Base-by-base conservation (phyloP, 768 basidiomycete species). In the Gelatoporia subvermispora region DNA sequence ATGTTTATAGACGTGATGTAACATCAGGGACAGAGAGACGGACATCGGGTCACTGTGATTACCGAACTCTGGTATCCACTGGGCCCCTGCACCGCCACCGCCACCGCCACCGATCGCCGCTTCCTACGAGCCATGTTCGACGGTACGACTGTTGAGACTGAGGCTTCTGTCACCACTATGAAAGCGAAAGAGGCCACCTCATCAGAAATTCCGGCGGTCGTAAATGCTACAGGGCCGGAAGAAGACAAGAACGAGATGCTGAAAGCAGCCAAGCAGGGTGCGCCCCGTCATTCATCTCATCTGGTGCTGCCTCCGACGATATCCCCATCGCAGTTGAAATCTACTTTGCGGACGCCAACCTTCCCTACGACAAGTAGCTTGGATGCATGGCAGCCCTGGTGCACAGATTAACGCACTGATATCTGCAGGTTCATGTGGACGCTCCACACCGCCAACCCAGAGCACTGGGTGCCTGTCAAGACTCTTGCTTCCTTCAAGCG, bases 311-410 rank as follows among this genome's bases (percentile, higher is more conserved):
- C 5, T 13, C 13, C 7, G 13, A 7, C 13, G 13, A 31, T 31
- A 31, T 31, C 28, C 13, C 13, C 13, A 13, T 31, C 13, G 28
- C 39, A 96, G 94, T 95, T 60, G 89, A 93, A 64, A 96, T 96
- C 68, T 96, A 97, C 73, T 93, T 98, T 68, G 88, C 88, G 44
- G 93, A 95, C 68, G 79, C 92, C n/a, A 96, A 97, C 68, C 78
- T 98, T 45, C 94, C 94, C 1, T 93, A 80, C 55, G 90, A 93
- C 75, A 88, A 82, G 86, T 86, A 2, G 15, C 15, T 23, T 8
- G n/a, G n/a, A n/a, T n/a, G n/a, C 21, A 16, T 25, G 16, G 18
- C 21, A 15, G n/a, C n/a, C n/a, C n/a, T n/a, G n/a, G n/a, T n/a
- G n/a, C n/a, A n/a, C n/a, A n/a, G n/a, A 21, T 37, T 23, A 9